Evolutionary conservation across 2,329 filamentous ascomycete genomes (phyloP).

Genomic region (Penicillium sp.): DNA sequence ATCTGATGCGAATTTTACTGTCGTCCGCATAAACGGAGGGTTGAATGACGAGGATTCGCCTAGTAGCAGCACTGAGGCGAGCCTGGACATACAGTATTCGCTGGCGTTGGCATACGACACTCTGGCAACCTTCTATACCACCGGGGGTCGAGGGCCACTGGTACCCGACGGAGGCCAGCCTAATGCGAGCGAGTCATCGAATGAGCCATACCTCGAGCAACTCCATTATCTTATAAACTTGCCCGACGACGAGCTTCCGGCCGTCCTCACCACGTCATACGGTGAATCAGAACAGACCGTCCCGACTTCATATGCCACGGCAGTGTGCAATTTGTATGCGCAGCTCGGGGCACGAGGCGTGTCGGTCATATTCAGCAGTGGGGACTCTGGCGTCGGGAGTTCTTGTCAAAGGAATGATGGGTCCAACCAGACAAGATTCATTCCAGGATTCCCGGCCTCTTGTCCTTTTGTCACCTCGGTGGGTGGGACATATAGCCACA

Average conservation of each 20-base stretch:
- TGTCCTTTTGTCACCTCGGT: slow-evolving; percentile 69
- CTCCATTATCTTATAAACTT: slow-evolving; percentile 63
- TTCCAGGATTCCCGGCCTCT: slow-evolving; percentile 59
- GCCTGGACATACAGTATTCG: slow-evolving; percentile 67
- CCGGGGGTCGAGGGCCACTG: slow-evolving; percentile 60
- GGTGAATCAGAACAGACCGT: slow-evolving; percentile 69
- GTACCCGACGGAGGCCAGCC: slow-evolving; percentile 53
- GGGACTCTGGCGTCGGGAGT: slow-evolving; percentile 65
- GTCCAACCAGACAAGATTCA: slow-evolving; percentile 55
- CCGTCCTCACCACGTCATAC: slow-evolving; percentile 71
- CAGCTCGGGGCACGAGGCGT: slow-evolving; percentile 70
- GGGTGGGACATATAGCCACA: slow-evolving; percentile 59
- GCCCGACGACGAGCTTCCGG: slow-evolving; percentile 60
- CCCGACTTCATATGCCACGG: slow-evolving; percentile 62
- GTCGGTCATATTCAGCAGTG: slow-evolving; percentile 67
- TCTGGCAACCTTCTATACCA: slow-evolving; percentile 63
- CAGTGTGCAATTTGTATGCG: slow-evolving; percentile 65
- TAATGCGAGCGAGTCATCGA: slow-evolving; percentile 49
- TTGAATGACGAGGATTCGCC: slow-evolving; percentile 52
- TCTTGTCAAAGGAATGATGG: slow-evolving; percentile 61
- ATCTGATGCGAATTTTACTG: slow-evolving; percentile 59
- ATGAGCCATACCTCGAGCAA: slow-evolving; percentile 71
- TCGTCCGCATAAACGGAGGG: slow-evolving; percentile 62
- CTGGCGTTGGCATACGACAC: slow-evolving; percentile 60
- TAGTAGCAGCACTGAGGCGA: slow-evolving; percentile 59